Conservation (phyloP, 805 yeast genomes). For the Candida germanica region DNA sequence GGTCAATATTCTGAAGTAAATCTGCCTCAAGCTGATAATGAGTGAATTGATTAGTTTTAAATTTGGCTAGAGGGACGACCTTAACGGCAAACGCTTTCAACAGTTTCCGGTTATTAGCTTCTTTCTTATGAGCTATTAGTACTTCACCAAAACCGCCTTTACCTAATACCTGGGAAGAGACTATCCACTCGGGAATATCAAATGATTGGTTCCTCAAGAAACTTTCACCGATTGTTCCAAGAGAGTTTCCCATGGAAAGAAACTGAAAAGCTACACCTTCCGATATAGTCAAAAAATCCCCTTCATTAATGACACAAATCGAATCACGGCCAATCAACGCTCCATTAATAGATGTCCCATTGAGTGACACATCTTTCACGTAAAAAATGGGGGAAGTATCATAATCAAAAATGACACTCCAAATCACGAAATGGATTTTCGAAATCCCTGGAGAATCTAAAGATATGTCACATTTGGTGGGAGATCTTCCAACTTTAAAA, state of each 20-base stretch:
- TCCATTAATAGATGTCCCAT: conserved; percentile 49
- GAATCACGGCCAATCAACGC: conserved; percentile 24
- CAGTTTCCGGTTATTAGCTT: too few relatives aligned
- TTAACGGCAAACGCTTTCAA: conserved; percentile 51
- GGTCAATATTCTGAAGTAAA: conserved; percentile 36
- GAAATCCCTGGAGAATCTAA: conserved; percentile 42
- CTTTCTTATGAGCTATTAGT: conserved; percentile 25
- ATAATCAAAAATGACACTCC: conserved; percentile 51
- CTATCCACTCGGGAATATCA: conserved; percentile 32
- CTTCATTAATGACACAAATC: conserved; percentile 30
- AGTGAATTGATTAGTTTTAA: not conserved
- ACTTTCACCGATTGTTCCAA: not conserved
- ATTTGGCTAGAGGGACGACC: conserved; percentile 19
- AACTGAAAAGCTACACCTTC: conserved; percentile 1
- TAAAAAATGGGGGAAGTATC: conserved; percentile 46
- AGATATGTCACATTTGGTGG: conserved; percentile 22
- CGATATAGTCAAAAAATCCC: conserved; percentile 30
- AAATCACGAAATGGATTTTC: conserved; percentile 44
- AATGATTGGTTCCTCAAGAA: not conserved
- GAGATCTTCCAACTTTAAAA: conserved; percentile 44
- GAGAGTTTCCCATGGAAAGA: not conserved
- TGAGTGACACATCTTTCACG: conserved; percentile 48
- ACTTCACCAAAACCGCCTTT: conserved; percentile 61
- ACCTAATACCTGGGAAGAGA: conserved; percentile 44
- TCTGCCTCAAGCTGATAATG: conserved; percentile 35